Base-by-base conservation (phyloP, 192 early-diverging fungal species). In the Radiomyces spectabilis region DNA sequence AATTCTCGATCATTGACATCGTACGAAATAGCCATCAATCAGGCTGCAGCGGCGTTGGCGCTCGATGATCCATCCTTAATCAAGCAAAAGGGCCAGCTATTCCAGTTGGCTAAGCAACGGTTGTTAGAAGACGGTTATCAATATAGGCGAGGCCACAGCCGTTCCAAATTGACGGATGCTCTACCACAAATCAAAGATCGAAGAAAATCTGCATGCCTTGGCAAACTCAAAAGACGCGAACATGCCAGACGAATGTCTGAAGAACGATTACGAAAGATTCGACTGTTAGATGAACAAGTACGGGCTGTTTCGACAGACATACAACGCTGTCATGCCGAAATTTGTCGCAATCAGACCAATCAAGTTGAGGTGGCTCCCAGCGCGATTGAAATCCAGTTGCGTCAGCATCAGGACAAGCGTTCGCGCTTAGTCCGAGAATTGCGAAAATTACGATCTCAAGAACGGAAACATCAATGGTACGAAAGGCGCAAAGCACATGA, bases 391-490 rank as follows among this genome's bases (percentile, higher is more conserved):
- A 19, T 31, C 0, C 51, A 57, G 13, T 26, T 76, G 10, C 53
- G 41, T 12, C 60, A 68, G 27, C 59, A 77, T 27, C 29, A 74
- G 25, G 51, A 53, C 1, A 62, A 52, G 4, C 38, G 38, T 10
- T 8, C 24, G 8, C n/a, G 25, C 1, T 9, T 54, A 30, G 21
- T 27, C 41, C 43, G 27, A 27, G 59, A 61, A 30, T 44, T 53
- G 8, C 44, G 51, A 32, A 52, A 37, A 6, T 57, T 76, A 10
- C 74, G 72, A 45, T 65, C 68, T 21, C 74, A 80, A 53, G 78
- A 80, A 54, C 69, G 78, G 40, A 80, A 80, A 51, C 78, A 80
- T 49, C 78, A 77, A 41, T 80, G 78, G 78, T 80, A 80, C 22
- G 74, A 80, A 42, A 69, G 68, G 52, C 61, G 65, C 25, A 76